phyloP scores from a whole-genome alignment of 441 rosid genomes.

The Erysimum pusillum region DNA sequence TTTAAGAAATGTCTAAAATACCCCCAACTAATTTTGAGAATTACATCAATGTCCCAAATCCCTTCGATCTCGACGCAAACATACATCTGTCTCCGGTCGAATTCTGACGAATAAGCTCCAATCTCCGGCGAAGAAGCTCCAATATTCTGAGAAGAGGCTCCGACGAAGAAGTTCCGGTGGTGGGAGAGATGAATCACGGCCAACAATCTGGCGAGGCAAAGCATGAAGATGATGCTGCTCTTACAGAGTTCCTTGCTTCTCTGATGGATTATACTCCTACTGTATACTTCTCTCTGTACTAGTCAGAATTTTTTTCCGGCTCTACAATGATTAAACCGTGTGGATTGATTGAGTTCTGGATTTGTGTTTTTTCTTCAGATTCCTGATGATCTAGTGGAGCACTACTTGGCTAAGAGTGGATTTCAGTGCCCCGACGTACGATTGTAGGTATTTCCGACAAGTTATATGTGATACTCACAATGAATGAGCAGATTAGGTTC shows the following conservation, averaged over 20 bases:
- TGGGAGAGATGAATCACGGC: slow-evolving; percentile 57
- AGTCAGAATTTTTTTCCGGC: background rate
- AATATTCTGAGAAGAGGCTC: too few relatives aligned
- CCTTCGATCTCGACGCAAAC: too few relatives aligned
- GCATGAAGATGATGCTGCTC: slow-evolving; percentile 87
- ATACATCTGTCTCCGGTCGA: too few relatives aligned
- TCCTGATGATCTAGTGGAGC: slow-evolving; percentile 94
- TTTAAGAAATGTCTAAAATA: too few relatives aligned
- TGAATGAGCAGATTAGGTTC: background rate
- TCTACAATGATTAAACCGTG: background rate
- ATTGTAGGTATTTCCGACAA: slow-evolving; percentile 70
- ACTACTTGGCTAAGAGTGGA: slow-evolving; percentile 92
- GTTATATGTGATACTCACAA: background rate
- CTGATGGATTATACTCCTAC: slow-evolving; percentile 92
- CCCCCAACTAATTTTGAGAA: too few relatives aligned
- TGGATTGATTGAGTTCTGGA: background rate
- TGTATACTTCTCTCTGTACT: slow-evolving; percentile 39
- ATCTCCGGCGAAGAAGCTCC: too few relatives aligned
- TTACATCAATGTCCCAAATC: too few relatives aligned
- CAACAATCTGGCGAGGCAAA: slow-evolving; percentile 64
- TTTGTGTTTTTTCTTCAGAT: slow-evolving; percentile 55
- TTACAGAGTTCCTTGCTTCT: slow-evolving; percentile 82
- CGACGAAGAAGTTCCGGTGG: background rate
- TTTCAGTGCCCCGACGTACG: slow-evolving; percentile 94
- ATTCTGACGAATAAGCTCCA: too few relatives aligned